Conservation (phyloP, 75 land plant genomes). For the Chamaecyparis obtusa region DNA sequence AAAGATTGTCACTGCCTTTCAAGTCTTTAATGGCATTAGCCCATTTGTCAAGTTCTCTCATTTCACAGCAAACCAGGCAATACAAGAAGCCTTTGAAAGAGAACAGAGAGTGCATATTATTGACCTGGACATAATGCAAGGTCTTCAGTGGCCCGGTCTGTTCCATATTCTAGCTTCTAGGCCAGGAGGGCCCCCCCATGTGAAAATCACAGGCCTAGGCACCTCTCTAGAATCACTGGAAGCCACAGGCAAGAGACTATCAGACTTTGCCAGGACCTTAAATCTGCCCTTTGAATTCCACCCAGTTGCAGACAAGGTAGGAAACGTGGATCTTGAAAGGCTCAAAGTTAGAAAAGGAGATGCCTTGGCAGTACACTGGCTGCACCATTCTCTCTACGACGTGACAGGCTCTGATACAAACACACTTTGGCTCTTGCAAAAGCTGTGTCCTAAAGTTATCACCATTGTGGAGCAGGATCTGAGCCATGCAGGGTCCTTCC, state of each 20-base stretch:
- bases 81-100: slow-evolving; percentile 85
- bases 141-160: slow-evolving; percentile 94
- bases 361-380: slow-evolving; percentile 93
- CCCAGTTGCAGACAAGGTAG: slow-evolving; percentile 70
- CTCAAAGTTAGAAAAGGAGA: slow-evolving; percentile 54
- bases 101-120: slow-evolving; percentile 86
- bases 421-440: slow-evolving; percentile 65
- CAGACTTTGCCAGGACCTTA: slow-evolving; percentile 81
- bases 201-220: slow-evolving; percentile 85
- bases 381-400: slow-evolving; percentile 93
- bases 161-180: slow-evolving; percentile 92
- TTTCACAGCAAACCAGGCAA: slow-evolving; percentile 99
- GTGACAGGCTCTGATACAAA: slow-evolving; percentile 86
- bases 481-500: slow-evolving; percentile 75
- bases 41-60: slow-evolving; percentile 95
- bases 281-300: slow-evolving; percentile 86
- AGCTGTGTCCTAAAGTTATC: slow-evolving; percentile 78
- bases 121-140: slow-evolving; percentile 97
- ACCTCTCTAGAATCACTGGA: slow-evolving; percentile 75
- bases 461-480: slow-evolving; percentile 96
- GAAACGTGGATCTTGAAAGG: slow-evolving; percentile 53
- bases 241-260: slow-evolving; percentile 83
- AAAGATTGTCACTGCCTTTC: slow-evolving; percentile 72
- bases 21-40: slow-evolving; percentile 93
- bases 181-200: slow-evolving; percentile 72